Percentiles rank a stretch among this genome's conserved stretches.
Evolutionary conservation across 306 rosid genomes (phyloP).

Genomic region (Nissolia schottii): DNA sequence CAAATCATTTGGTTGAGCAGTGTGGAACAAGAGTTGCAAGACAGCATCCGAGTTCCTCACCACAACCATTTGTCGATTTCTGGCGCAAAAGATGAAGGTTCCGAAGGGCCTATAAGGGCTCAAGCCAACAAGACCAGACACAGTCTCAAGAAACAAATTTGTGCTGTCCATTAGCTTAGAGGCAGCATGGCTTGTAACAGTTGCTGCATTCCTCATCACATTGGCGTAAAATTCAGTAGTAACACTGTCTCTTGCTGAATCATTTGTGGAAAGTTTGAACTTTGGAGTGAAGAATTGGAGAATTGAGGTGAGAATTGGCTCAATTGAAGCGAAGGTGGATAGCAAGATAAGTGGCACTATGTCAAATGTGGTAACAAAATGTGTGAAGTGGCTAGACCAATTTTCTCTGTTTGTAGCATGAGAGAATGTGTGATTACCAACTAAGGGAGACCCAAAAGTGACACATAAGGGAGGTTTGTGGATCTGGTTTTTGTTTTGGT

Average conservation of each 20-base stretch:
- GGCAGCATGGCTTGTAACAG: slow-evolving; percentile 53
- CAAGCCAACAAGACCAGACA: slow-evolving; percentile 37
- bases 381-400: slow-evolving; percentile 54
- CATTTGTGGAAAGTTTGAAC: background rate
- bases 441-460: slow-evolving; percentile 79
- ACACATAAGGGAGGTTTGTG: slow-evolving; percentile 35
- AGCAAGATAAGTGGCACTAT: slow-evolving; percentile 62
- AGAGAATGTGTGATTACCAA: slow-evolving; percentile 62
- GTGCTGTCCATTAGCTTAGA: slow-evolving; percentile 68
- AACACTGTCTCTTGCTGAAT: background rate
- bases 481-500: background rate
- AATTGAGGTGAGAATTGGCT: background rate
- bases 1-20: slow-evolving; percentile 35
- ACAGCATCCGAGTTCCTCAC: slow-evolving; percentile 62
- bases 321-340: slow-evolving; percentile 49
- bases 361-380: slow-evolving; percentile 60
- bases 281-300: slow-evolving; percentile 33
- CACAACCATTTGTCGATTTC: slow-evolving; percentile 34
- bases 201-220: slow-evolving; percentile 53
- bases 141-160: slow-evolving; percentile 47
- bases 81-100: slow-evolving; percentile 52
- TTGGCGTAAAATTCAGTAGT: slow-evolving; percentile 28
- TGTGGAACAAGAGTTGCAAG: slow-evolving; percentile 59
- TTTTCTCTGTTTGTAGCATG: slow-evolving; percentile 76
- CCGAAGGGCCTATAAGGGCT: slow-evolving; percentile 91